A percentile compares a stretch with the other conserved stretches of the same genome.
These are phyloP conservation scores for Collybia sp. DNA, from an alignment of 768 basidiomycete genomes.

Conservation along the genomic window DNA sequence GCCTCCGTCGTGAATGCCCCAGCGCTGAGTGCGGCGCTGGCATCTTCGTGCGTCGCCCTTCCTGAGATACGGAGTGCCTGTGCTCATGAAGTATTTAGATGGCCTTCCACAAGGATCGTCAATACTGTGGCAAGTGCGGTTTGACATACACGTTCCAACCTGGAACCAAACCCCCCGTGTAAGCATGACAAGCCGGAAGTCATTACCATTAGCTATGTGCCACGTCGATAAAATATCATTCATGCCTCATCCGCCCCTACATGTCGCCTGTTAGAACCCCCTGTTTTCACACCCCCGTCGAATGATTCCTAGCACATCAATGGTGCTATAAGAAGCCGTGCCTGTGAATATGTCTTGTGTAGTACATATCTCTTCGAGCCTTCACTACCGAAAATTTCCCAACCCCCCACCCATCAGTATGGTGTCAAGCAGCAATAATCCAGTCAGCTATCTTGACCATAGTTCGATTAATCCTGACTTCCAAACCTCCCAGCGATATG, in stretches of 20 bases:
- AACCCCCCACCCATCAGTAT: not conserved
- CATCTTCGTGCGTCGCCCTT: slow-evolving; percentile 61
- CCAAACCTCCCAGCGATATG: not conserved
- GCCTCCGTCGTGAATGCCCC: slow-evolving; percentile 95
- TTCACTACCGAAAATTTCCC: slow-evolving; percentile 2
- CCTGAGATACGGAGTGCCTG: not conserved
- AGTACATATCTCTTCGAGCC: not conserved
- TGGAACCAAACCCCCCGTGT: slow-evolving; percentile 75
- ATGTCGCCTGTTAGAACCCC: no score
- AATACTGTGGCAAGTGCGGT: slow-evolving; percentile 96
- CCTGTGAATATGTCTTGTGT: no score
- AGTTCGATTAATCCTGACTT: not conserved
- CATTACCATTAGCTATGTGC: no score
- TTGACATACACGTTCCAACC: slow-evolving; percentile 83
- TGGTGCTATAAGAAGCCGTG: no score
- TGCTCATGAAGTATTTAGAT: slow-evolving; percentile 52
- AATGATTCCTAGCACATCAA: not conserved
- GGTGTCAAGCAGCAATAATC: not conserved
- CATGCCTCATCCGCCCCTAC: no score
- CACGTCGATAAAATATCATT: no score
- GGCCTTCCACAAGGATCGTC: slow-evolving; percentile 98
- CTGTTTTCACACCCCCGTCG: no score
- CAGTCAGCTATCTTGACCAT: not conserved
- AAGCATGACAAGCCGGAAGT: slow-evolving; percentile 15
- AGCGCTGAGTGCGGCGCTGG: slow-evolving; percentile 80